Conservation (phyloP, 805 yeast genomes). For the Ogataea wickerhamii region DNA sequence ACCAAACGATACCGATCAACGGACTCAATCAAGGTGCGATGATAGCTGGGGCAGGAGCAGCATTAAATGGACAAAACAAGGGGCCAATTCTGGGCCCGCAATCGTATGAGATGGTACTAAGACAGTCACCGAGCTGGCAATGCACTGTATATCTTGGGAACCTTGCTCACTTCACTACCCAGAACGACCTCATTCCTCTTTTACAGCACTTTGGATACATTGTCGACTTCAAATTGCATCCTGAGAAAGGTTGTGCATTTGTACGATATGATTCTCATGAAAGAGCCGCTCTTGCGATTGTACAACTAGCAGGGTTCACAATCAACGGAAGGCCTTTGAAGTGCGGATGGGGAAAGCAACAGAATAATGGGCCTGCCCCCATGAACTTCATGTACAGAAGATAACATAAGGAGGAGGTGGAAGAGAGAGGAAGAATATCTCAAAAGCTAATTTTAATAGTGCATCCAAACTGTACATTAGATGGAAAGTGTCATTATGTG, state of each 20-base stretch:
- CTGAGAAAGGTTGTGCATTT: constrained; percentile 85
- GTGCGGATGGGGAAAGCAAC: constrained; percentile 80
- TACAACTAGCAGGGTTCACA: constrained; percentile 66
- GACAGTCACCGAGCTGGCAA: constrained; percentile 80
- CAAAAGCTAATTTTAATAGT: constrained; percentile 3
- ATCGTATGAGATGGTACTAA: constrained; percentile 62
- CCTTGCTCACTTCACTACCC: constrained; percentile 71
- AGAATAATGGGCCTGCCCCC: constrained; percentile 19
- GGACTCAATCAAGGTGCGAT: constrained; percentile 4
- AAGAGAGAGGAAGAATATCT: neutral
- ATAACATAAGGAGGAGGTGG: constrained; percentile 3
- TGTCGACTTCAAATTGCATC: constrained; percentile 73
- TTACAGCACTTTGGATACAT: constrained; percentile 79
- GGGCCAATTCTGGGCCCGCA: constrained; percentile 22
- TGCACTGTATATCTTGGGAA: constrained; percentile 87
- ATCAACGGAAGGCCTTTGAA: constrained; percentile 75
- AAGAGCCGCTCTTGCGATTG: constrained; percentile 83
- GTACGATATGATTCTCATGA: constrained; percentile 85
- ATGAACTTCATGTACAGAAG: constrained; percentile 24
- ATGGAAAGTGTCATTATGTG: neutral
- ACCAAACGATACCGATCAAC: constrained; percentile 6
- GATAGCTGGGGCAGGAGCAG: constrained; percentile 6
- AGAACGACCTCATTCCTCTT: constrained; percentile 67
- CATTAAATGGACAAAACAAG: constrained; percentile 9
- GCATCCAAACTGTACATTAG: constrained; percentile 8